These are phyloP conservation scores for Daldinia childiae DNA, from an alignment of 495 filamentous ascomycete species.

Conservation along the genomic window DNA sequence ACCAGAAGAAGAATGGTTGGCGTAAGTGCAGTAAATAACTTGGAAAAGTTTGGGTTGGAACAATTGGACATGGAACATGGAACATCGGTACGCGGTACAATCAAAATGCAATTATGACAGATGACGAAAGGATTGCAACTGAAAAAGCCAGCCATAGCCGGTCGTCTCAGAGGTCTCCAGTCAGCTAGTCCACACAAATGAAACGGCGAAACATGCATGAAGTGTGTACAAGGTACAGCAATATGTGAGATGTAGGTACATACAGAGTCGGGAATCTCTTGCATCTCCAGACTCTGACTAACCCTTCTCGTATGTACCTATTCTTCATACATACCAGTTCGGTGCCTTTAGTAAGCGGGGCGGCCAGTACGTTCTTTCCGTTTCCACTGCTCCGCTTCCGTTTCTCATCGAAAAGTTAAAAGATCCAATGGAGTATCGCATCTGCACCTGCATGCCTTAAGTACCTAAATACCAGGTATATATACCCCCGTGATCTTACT, in stretches of 20 bases:
- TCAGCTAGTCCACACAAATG: constrained; percentile 35
- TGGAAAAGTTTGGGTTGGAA: constrained; percentile 9
- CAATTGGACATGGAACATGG: background rate
- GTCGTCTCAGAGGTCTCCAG: constrained; percentile 1
- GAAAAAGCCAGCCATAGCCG: background rate
- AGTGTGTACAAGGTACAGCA: background rate
- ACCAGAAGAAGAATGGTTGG: constrained; percentile 18
- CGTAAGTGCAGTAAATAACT: constrained; percentile 18
- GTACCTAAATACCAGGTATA: constrained; percentile 1
- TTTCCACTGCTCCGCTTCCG: constrained; percentile 30
- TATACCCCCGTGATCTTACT: constrained; percentile 22
- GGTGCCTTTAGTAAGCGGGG: background rate
- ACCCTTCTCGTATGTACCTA: background rate
- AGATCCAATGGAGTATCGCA: background rate
- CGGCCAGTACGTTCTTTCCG: background rate
- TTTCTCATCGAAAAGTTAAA: background rate
- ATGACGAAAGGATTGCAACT: constrained; percentile 31
- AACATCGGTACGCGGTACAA: background rate
- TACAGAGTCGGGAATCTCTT: background rate
- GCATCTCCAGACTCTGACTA: background rate
- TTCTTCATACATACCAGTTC: background rate
- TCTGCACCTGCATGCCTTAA: background rate
- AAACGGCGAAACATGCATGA: constrained; percentile 22
- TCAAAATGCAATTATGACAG: constrained; percentile 30
- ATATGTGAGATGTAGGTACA: no score